Base-by-base conservation (phyloP, 495 filamentous ascomycete species). In the Tuber borchii region DNA sequence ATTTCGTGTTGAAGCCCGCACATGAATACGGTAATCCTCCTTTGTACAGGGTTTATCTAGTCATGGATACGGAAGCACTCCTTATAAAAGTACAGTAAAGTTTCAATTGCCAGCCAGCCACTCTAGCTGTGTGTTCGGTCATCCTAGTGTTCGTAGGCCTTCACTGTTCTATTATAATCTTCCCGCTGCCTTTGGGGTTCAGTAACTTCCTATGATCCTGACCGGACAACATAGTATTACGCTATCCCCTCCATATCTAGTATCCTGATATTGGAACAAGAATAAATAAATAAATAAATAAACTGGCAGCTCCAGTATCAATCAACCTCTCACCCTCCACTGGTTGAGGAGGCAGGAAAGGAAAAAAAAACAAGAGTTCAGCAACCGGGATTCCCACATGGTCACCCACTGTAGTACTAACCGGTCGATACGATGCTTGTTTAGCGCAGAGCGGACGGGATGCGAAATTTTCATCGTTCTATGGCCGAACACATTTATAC, bases 381-480 rank as follows among this genome's bases (percentile, higher is more conserved):
- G 48, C 48, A 56, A 56, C 48, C 48, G 48, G 48, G 48, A 56
- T 56, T 56, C 48, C 48, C 48, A 56, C 48, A 56, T 56, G 48
- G 48, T 56, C 48, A 56, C 48, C 48, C 48, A 56, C 48, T 56
- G 48, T 56, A 56, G 48, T 56, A 56, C 48, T 56, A 56, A 26
- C 48, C 48, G 48, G 48, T 56, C 48, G 48, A 56, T 56, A 56
- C 48, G 48, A 56, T 56, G 48, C 48, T 56, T 56, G 26, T 26
- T 65, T 65, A 26, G n/a, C 56, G 56, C 56, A 65, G 56, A 65
- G 56, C 56, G 56, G 56, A 65, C 56, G 56, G 56, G 56, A 65
- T 65, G 56, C 56, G 56, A 65, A 65, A 65, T 65, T 65, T 65
- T 65, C 56, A 65, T 65, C 56, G 56, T 65, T 65, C 56, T 65